These are phyloP conservation scores for Chalciporus sphaerocephalus DNA, from an alignment of 768 basidiomycete genomes.

Conservation along the genomic window DNA sequence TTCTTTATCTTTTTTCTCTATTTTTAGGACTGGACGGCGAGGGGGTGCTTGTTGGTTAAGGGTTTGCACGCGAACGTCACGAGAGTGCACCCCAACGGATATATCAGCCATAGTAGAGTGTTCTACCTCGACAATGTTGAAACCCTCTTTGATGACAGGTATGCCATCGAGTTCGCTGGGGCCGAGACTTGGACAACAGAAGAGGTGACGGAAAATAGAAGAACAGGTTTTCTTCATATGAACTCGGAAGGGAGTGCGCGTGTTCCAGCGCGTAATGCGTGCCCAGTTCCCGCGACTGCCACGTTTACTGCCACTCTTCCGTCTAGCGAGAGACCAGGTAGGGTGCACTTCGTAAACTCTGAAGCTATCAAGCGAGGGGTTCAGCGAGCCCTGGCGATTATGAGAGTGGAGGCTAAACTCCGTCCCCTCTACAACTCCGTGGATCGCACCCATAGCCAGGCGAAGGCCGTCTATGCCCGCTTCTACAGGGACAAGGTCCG, in stretches of 20 bases:
- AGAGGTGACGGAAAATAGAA: constrained; percentile 46
- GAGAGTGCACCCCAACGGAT: constrained; percentile 41
- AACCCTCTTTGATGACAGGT: constrained; percentile 36
- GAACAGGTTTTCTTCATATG: constrained; percentile 45
- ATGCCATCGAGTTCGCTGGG: constrained; percentile 31
- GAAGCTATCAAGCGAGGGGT: constrained; percentile 49
- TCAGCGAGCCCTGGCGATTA: constrained; percentile 55
- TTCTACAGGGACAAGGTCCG: constrained; percentile 43
- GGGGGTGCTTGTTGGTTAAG: constrained; percentile 41
- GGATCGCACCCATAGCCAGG: constrained; percentile 55
- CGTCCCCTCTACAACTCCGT: constrained; percentile 61
- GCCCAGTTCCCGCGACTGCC: constrained; percentile 51
- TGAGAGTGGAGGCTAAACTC: constrained; percentile 60
- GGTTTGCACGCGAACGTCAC: constrained; percentile 41
- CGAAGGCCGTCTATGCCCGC: constrained; percentile 40
- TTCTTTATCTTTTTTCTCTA: constrained; percentile 34
- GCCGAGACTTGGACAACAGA: constrained; percentile 32
- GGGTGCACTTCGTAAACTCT: constrained; percentile 50
- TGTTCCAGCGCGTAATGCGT: constrained; percentile 50
- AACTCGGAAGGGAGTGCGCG: constrained; percentile 50
- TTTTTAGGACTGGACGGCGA: constrained; percentile 35
- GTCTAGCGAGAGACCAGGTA: constrained; percentile 53
- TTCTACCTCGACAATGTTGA: constrained; percentile 46
- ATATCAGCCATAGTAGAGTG: constrained; percentile 45
- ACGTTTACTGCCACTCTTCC: constrained; percentile 33